phyloP scores from a whole-genome alignment of 805 yeast genomes.

The Kodamaea laetipori region DNA sequence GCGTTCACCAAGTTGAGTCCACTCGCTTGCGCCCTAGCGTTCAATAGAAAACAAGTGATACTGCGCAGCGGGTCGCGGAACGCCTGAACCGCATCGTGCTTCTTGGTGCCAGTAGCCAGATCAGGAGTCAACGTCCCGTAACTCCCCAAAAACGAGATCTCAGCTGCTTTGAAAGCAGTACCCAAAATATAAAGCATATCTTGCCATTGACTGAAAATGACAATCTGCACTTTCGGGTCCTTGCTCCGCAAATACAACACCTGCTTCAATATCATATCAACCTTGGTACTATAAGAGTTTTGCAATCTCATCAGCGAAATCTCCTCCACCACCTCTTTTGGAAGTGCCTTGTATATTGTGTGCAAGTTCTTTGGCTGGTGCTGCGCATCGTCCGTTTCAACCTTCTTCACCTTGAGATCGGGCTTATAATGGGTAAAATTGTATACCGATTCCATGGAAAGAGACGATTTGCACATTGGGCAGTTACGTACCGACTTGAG shows the following conservation, averaged over 20 bases:
- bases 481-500: conserved; percentile 56
- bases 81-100: conserved; percentile 48
- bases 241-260: conserved; percentile 60
- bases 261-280: conserved; percentile 79
- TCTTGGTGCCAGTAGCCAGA: conserved; percentile 28
- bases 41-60: conserved; percentile 82
- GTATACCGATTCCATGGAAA: conserved; percentile 58
- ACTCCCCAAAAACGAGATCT: conserved; percentile 59
- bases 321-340: conserved; percentile 41
- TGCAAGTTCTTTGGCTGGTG: conserved; percentile 24
- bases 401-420: conserved; percentile 50
- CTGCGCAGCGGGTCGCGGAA: conserved; percentile 59
- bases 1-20: conserved; percentile 93
- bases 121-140: conserved; percentile 40
- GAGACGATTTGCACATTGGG: conserved; percentile 74
- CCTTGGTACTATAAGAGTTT: conserved; percentile 74
- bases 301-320: conserved; percentile 41
- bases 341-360: conserved; percentile 49
- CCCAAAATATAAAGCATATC: conserved; percentile 69
- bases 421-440: conserved; percentile 64
- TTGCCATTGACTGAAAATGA: conserved; percentile 88
- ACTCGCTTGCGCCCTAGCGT: conserved; percentile 85
- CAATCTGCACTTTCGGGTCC: conserved; percentile 71
- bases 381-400: conserved; percentile 26
- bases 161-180: conserved; percentile 61